These are phyloP conservation scores for Colletotrichum destructivum DNA, from an alignment of 2,329 filamentous ascomycete genomes.

Conservation along the genomic window DNA sequence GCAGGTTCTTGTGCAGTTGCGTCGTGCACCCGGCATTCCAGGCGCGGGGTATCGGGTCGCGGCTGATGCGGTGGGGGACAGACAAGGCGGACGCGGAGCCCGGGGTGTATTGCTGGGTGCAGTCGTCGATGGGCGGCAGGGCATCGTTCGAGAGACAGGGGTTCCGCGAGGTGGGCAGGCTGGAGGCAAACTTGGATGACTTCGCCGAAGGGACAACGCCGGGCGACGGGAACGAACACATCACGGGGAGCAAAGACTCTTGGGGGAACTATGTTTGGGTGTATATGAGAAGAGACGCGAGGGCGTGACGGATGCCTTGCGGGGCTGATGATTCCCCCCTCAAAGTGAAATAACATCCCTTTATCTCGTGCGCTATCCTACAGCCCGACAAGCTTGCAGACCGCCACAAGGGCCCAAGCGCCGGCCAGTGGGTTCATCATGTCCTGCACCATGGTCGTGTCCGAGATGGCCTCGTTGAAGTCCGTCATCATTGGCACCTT, in stretches of 20 bases:
- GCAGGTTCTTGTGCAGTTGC: conserved; percentile 54
- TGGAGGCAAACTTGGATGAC: conserved; percentile 23
- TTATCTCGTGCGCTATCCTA: neutral
- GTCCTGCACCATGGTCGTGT: conserved; percentile 45
- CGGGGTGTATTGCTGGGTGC: conserved; percentile 48
- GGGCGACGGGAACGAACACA: neutral
- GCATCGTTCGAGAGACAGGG: conserved; percentile 50
- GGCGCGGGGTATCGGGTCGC: conserved; percentile 51
- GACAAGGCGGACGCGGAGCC: conserved; percentile 49
- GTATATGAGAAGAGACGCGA: conserved; percentile 51
- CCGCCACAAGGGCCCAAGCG: conserved; percentile 45
- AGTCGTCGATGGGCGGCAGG: conserved; percentile 48
- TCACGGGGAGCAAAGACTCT: conserved; percentile 43
- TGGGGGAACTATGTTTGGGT: conserved; percentile 45
- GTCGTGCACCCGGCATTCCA: conserved; percentile 51
- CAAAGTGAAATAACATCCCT: too few species aligned
- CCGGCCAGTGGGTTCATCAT: conserved; percentile 39
- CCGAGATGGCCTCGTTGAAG: conserved; percentile 50
- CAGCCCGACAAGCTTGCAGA: conserved; percentile 44
- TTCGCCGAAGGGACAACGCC: conserved; percentile 16
- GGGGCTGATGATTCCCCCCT: too few species aligned
- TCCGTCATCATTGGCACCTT: conserved; percentile 50
- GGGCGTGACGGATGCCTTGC: neutral
- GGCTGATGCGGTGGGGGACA: conserved; percentile 52
- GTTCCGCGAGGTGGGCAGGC: conserved; percentile 45